Evolutionary conservation across 768 basidiomycete species (phyloP).

Genomic region (Trametes gibbosa): DNA sequence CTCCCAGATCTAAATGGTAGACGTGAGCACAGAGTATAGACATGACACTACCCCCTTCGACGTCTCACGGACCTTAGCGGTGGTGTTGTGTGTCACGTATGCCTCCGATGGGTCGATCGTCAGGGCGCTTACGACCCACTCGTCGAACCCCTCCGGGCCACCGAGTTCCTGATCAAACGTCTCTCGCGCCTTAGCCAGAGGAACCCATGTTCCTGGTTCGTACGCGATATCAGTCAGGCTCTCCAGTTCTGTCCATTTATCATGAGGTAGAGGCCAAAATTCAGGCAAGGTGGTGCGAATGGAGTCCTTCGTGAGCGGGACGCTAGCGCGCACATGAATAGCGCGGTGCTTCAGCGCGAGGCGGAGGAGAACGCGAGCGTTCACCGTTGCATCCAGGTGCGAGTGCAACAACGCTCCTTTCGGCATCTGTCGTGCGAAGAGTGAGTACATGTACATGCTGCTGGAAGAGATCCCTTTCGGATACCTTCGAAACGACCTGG

Average conservation of each 20-base stretch:
- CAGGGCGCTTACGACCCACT: slow-evolving; percentile 56
- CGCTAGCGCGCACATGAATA: slow-evolving; percentile 54
- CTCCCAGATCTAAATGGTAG: slow-evolving; percentile 59
- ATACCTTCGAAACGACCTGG: slow-evolving; percentile 56
- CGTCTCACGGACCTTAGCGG: slow-evolving; percentile 46
- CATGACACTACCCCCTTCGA: neutral
- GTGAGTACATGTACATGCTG: too few species aligned
- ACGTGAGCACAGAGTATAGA: neutral
- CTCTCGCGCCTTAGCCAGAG: slow-evolving; percentile 49
- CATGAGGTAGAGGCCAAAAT: slow-evolving; percentile 45
- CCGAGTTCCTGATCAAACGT: slow-evolving; percentile 50
- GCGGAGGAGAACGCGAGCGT: slow-evolving; percentile 48
- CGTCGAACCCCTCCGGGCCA: slow-evolving; percentile 64
- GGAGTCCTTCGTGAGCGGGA: slow-evolving; percentile 39
- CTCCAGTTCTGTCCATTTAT: slow-evolving; percentile 18
- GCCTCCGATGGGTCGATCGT: slow-evolving; percentile 69
- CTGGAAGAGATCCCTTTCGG: too few species aligned
- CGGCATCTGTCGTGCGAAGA: slow-evolving; percentile 54
- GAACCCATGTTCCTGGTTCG: slow-evolving; percentile 48
- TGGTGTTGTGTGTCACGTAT: slow-evolving; percentile 68
- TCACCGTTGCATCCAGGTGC: slow-evolving; percentile 70
- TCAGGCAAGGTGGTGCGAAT: slow-evolving; percentile 45
- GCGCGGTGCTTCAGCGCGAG: slow-evolving; percentile 54
- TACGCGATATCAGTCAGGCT: slow-evolving; percentile 46
- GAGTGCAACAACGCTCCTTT: slow-evolving; percentile 74